Evolutionary conservation across 2,329 filamentous ascomycete species (phyloP), one percentile per base, ranked within the genome.

Genomic region (Lachnellula subtilissima): DNA sequence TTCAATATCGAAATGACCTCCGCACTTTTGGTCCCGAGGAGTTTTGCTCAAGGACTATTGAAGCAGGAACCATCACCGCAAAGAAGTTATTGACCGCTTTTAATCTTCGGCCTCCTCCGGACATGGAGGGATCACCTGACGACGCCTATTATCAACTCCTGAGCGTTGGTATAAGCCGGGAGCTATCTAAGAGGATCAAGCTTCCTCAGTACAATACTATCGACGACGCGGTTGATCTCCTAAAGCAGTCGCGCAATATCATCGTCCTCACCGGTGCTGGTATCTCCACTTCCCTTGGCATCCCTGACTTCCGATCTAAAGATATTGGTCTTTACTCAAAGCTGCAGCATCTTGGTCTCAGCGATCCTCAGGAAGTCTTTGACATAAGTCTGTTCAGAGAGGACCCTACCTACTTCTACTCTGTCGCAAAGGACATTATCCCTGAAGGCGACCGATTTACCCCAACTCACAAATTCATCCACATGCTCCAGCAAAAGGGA

Each of bases 291-390:
- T 96, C 91, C 51, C 84, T 99, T 19, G 94, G 94, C 59, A 97
- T 99, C 57, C 94, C 94, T 4, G 94, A 99, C 72, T 99, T 99
- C 69, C 87, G 94, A 63, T 97, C 92, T 52, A 94, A 94, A 72
- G 88, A 90, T 67, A 96, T 87, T 1, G 93, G 93, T 50, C 86
- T 97, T 54, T 97, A 97, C 74, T 87, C 91, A 47, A 87, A 91
- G 69, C 78, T 97, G 51, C 85, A 83, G 64, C 84, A 90, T 66
- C 81, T 94, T 58, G 91, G 91, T 6, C 75, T 87, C 22, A 68
- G 65, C 61, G 92, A 97, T 66, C 93, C 93, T 1, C 92, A 97
- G 70, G 91, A 97, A 69, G 91, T 97, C 25, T 99, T 99, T 69
- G 91, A 96, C 73, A 94, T 97, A 61, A 74, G 84, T 52, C 80